Evolutionary conservation across 2,329 filamentous ascomycete genomes (phyloP).

Genomic region (Dactylellina drechsleri): DNA sequence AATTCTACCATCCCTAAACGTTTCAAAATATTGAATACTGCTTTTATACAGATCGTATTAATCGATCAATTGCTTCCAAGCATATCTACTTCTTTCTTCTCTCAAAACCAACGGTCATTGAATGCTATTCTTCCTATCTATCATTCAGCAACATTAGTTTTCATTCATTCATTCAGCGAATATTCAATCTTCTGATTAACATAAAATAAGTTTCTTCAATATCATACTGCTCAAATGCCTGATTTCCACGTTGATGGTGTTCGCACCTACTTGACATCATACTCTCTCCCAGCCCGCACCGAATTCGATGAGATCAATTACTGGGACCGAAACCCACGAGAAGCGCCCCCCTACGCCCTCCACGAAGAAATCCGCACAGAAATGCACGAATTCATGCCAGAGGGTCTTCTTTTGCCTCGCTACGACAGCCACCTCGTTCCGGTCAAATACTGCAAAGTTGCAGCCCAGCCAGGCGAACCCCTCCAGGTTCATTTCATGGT

Average conservation of each 20-base stretch:
- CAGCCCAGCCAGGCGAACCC: slow-evolving; percentile 38
- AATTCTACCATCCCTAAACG: no score
- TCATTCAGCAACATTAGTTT: not conserved
- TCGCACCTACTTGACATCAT: slow-evolving; percentile 40
- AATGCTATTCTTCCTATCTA: not conserved
- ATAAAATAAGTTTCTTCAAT: not conserved
- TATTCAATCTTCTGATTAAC: not conserved
- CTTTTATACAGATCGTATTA: no score
- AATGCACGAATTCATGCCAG: slow-evolving; percentile 36
- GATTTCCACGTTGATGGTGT: slow-evolving; percentile 36
- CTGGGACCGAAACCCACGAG: slow-evolving; percentile 30
- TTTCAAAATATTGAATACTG: no score
- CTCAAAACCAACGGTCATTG: no score
- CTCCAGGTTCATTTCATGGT: slow-evolving; percentile 45
- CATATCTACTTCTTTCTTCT: no score
- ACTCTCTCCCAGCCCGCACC: slow-evolving; percentile 23
- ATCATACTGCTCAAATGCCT: slow-evolving; percentile 20
- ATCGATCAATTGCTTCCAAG: no score
- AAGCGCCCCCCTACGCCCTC: slow-evolving; percentile 36
- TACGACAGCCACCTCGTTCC: slow-evolving; percentile 30
- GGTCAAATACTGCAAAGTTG: slow-evolving; percentile 31
- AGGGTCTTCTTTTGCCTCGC: slow-evolving; percentile 28
- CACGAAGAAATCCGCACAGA: slow-evolving; percentile 30
- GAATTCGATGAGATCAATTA: slow-evolving; percentile 32
- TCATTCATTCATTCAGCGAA: not conserved